phyloP scores from a whole-genome alignment of 352 stramenopile genomes.

The Phytophthora cryptogea region DNA sequence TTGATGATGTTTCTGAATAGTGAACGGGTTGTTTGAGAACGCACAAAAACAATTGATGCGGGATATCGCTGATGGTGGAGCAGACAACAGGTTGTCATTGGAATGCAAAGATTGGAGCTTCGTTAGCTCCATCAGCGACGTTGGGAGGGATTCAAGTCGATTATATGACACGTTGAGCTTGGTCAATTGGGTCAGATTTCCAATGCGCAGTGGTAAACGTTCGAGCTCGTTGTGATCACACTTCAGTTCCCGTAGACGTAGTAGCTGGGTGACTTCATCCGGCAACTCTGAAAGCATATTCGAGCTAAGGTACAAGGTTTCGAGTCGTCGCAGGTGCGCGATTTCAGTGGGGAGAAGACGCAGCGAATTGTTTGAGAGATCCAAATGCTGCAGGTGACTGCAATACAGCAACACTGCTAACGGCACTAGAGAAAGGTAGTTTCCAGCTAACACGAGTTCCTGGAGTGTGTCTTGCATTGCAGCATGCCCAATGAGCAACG shows the following conservation, averaged over 20 bases:
- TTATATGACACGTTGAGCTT: constrained; percentile 59
- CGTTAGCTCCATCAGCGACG: constrained; percentile 47
- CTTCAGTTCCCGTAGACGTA: constrained; percentile 36
- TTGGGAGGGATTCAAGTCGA: constrained; percentile 45
- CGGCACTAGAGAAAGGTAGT: constrained; percentile 44
- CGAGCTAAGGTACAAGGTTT: constrained; percentile 42
- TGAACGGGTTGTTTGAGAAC: constrained; percentile 73
- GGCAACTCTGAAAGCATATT: constrained; percentile 53
- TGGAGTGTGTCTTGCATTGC: constrained; percentile 55
- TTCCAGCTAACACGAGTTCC: constrained; percentile 42
- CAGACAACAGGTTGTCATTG: constrained; percentile 51
- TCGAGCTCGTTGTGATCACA: constrained; percentile 47
- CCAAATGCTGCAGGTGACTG: constrained; percentile 37
- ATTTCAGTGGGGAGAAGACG: constrained; percentile 45
- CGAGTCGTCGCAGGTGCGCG: constrained; percentile 36
- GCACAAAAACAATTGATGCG: constrained; percentile 47
- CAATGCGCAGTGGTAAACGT: constrained; percentile 40
- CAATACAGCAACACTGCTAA: constrained; percentile 49
- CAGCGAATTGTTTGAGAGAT: constrained; percentile 59
- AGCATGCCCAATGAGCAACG: constrained; percentile 36
- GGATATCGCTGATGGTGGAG: constrained; percentile 33
- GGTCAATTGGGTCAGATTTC: constrained; percentile 38
- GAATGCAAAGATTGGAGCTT: constrained; percentile 47
- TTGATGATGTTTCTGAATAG: constrained; percentile 18
- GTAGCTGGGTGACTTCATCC: constrained; percentile 41